phyloP scores from a whole-genome alignment of 805 yeast genomes.

The Isabelozyma gotoi region DNA sequence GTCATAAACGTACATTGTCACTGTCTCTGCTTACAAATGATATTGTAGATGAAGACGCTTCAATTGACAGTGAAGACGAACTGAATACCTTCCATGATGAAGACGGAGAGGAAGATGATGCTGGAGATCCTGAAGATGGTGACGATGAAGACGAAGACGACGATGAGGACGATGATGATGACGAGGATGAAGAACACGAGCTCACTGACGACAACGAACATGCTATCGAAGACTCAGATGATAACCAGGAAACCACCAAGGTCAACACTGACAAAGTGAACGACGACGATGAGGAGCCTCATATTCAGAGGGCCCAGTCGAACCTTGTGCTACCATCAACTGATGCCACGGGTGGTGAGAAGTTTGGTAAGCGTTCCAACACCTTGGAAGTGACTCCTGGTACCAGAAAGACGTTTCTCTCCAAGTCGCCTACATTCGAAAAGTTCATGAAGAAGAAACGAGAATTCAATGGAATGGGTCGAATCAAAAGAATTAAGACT shows the following conservation, averaged over 20 bases:
- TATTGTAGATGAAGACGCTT: slow-evolving; percentile 17
- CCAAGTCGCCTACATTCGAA: slow-evolving; percentile 51
- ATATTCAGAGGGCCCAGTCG: slow-evolving; percentile 26
- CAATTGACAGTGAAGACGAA: slow-evolving; percentile 22
- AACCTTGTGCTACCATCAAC: slow-evolving; percentile 32
- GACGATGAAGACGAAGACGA: slow-evolving; percentile 8
- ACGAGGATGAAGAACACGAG: slow-evolving; percentile 6
- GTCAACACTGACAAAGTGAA: background rate
- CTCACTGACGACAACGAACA: background rate
- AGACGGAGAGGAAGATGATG: slow-evolving; percentile 8
- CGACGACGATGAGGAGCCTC: slow-evolving; percentile 10
- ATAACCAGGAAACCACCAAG: background rate
- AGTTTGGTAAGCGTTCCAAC: slow-evolving; percentile 44
- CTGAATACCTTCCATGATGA: slow-evolving; percentile 1
- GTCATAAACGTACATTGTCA: slow-evolving; percentile 4
- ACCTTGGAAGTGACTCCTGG: slow-evolving; percentile 42
- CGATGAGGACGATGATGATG: slow-evolving; percentile 3
- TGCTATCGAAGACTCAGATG: background rate
- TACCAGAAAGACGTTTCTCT: slow-evolving; percentile 9
- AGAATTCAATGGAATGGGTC: slow-evolving; percentile 3
- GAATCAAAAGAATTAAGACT: slow-evolving; percentile 8
- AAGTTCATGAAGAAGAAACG: slow-evolving; percentile 19
- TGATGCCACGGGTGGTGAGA: slow-evolving; percentile 35
- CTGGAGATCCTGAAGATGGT: slow-evolving; percentile 8
- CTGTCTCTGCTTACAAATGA: slow-evolving; percentile 7